phyloP scores from a whole-genome alignment of 257 asterid species.

The Solanum etuberosum region DNA sequence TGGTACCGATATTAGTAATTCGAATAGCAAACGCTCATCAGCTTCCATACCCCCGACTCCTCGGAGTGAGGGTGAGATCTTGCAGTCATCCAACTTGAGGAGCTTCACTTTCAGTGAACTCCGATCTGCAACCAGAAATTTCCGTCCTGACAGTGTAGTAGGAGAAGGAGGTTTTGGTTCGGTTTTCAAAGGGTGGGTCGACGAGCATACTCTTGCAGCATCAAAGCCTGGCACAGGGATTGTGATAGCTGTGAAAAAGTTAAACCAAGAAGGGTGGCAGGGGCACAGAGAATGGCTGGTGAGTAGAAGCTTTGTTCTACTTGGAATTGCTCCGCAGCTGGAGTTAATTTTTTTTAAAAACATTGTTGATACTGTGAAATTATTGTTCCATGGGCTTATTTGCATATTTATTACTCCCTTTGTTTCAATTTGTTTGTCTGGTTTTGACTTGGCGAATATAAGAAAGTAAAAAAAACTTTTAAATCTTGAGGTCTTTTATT shows the following conservation, averaged over 20 bases:
- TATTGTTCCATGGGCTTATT: neutral
- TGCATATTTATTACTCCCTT: neutral
- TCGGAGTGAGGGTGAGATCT: conserved; percentile 81
- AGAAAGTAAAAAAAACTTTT: neutral
- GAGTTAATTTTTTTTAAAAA: no score
- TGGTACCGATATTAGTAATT: conserved; percentile 38
- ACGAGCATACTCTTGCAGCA: conserved; percentile 6
- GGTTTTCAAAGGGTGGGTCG: conserved; percentile 13
- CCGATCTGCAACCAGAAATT: conserved; percentile 71
- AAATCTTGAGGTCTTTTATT: neutral
- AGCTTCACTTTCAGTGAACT: conserved; percentile 67
- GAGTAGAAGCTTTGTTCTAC: neutral
- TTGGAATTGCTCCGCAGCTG: neutral
- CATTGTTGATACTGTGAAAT: neutral
- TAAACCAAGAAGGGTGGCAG: conserved; percentile 12
- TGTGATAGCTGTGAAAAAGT: conserved; percentile 8
- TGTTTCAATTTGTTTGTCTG: neutral
- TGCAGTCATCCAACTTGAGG: conserved; percentile 76
- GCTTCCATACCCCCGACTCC: conserved; percentile 62
- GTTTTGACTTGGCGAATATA: accelerated
- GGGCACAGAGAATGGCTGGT: conserved; percentile 19
- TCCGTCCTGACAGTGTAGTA: conserved; percentile 81
- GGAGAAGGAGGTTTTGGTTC: conserved; percentile 18
- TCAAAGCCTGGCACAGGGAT: conserved; percentile 9
- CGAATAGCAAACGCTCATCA: conserved; percentile 57